Evolutionary conservation across 495 filamentous ascomycete genomes (phyloP).

Genomic region (Neurospora terricola): DNA sequence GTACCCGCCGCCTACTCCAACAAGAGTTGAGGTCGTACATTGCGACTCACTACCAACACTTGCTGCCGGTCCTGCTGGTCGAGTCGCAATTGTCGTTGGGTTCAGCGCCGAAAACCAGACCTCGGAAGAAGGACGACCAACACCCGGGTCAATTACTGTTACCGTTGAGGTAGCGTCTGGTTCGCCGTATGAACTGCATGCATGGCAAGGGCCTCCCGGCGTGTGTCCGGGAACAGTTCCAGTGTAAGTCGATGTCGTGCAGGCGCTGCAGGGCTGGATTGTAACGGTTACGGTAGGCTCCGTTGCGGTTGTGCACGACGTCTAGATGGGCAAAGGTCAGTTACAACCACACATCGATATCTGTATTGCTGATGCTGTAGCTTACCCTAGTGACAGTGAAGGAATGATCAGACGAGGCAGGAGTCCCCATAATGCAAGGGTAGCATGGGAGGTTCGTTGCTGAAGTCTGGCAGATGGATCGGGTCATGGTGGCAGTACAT

Average conservation of each 20-base stretch:
- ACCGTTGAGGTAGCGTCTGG: neutral
- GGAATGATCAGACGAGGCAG: constrained; percentile 11
- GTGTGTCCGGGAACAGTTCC: constrained; percentile 23
- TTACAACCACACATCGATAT: neutral
- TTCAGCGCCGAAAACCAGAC: neutral
- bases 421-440: constrained; percentile 21
- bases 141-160: neutral
- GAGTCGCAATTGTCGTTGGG: neutral
- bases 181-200: constrained; percentile 11
- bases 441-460: constrained; percentile 28
- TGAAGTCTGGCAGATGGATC: constrained; percentile 30
- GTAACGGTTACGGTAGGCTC: constrained; percentile 20
- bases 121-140: neutral
- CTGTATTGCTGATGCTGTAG: neutral
- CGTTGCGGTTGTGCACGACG: constrained; percentile 13
- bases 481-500: constrained; percentile 18
- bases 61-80: neutral
- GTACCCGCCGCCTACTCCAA: neutral
- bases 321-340: constrained; percentile 5
- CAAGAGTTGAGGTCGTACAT: neutral
- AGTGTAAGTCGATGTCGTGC: constrained; percentile 15
- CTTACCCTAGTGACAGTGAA: constrained; percentile 27
- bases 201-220: constrained; percentile 20
- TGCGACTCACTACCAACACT: neutral
- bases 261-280: constrained; percentile 19